Evolutionary conservation across 2,329 filamentous ascomycete species (phyloP), one percentile per base, ranked within the genome.

Genomic region (Nigrospora sphaerica): DNA sequence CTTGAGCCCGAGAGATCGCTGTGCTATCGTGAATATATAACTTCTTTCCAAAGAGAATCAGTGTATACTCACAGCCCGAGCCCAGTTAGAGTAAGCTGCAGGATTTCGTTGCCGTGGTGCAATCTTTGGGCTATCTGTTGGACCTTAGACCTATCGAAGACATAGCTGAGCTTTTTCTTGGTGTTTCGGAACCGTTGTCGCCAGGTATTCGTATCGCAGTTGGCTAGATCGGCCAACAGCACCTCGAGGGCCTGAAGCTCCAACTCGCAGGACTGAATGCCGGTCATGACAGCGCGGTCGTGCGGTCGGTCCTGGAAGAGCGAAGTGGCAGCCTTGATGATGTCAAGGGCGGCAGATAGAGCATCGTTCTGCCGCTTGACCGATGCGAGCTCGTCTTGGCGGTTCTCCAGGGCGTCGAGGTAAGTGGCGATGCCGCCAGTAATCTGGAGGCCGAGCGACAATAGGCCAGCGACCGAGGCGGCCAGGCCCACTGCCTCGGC

Each of bases 401-500:
- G 44, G 16, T 32, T 41, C 17, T 44, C 35, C 7, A 46, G 17
- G 19, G 43, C 44, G 32, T 46, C 44, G 14, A 49, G 39, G 32
- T 44, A 49, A 1, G 40, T 40, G 19, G 36, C 17, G 13, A 46
- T 33, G 19, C 43, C 39, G 18, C 40, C 19, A 1, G 44, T 49
- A 16, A 44, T 17, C 23, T 38, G 47, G 16, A 49, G 33, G n/a
- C 44, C 40, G 3, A 49, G 7, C n/a, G 47, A 46, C 12, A 49
- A 12, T 18, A 46, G 47, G 36, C 47, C 47, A 3, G 35, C 35
- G 9, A 49, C 35, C 10, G 47, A 49, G 40, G 44, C 44, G 12
- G 47, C 40, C 23, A 49, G 32, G 16, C 44, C 44, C 16, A 46
- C 3, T 12, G 32, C 13, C 35, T 49, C 47, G 14, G 39, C 45